Evolutionary conservation across 2,329 filamentous ascomycete species (phyloP).

Genomic region (Chaetomiaceae sp.): DNA sequence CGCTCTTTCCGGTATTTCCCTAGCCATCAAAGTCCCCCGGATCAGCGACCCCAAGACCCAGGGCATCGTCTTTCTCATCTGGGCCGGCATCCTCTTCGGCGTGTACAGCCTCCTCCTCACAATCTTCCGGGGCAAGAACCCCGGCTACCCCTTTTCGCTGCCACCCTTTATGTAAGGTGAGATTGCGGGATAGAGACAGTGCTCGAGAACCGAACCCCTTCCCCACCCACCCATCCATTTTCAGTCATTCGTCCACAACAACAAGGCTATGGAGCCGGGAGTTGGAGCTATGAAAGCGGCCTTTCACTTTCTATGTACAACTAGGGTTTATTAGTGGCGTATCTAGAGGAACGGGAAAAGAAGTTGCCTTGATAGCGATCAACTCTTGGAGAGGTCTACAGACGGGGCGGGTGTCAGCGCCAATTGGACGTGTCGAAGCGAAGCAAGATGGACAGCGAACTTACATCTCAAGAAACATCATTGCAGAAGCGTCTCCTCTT

Average conservation of each 20-base stretch:
- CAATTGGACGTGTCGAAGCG: not conserved
- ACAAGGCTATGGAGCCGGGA: not conserved
- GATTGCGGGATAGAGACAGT: not conserved
- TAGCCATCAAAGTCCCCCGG: conserved; percentile 88
- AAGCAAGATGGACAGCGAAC: not conserved
- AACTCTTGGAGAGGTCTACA: not conserved
- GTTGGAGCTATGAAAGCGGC: not conserved
- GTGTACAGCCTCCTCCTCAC: conserved; percentile 94
- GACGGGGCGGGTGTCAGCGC: too few relatives aligned
- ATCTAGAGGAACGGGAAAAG: conserved; percentile 18
- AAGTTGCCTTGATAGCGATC: not conserved
- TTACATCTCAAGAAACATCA: conserved; percentile 18
- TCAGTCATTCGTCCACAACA: not conserved
- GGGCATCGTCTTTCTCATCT: conserved; percentile 74
- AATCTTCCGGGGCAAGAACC: conserved; percentile 91
- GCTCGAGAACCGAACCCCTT: not conserved
- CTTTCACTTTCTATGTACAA: conserved; percentile 14
- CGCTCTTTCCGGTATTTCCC: conserved; percentile 84
- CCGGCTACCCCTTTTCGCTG: conserved; percentile 87
- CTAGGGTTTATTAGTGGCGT: conserved; percentile 14
- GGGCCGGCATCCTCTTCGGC: conserved; percentile 70
- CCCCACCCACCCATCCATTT: not conserved
- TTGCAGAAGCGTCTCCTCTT: conserved; percentile 30
- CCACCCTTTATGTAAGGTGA: conserved; percentile 69
- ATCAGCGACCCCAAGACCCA: conserved; percentile 73